Evolutionary conservation across 2,329 filamentous ascomycete genomes (phyloP).

Genomic region (Sporothrix dimorphospora): DNA sequence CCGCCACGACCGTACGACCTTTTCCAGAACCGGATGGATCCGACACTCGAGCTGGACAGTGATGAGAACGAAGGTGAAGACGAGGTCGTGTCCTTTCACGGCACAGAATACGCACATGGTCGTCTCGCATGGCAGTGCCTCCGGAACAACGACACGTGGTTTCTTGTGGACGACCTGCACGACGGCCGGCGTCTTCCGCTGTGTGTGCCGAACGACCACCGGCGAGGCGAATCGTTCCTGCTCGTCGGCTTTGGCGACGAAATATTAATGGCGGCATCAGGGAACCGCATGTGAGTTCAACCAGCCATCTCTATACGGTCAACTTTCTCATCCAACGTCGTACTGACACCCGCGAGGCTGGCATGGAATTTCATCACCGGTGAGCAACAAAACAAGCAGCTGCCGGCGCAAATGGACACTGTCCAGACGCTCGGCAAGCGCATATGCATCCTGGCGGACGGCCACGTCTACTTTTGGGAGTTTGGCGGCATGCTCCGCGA

Average conservation of each 20-base stretch:
- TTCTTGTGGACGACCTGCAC: slow-evolving; percentile 33
- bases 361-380: slow-evolving; percentile 32
- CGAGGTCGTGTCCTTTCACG: not conserved
- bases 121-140: slow-evolving; percentile 31
- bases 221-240: slow-evolving; percentile 26
- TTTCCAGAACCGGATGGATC: not conserved
- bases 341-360: slow-evolving; percentile 15
- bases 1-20: not conserved
- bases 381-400: slow-evolving; percentile 19
- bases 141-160: not conserved
- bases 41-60: not conserved
- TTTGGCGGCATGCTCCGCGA: slow-evolving; percentile 27
- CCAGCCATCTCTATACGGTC: not conserved
- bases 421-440: slow-evolving; percentile 30
- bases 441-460: slow-evolving; percentile 28
- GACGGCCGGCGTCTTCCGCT: slow-evolving; percentile 21
- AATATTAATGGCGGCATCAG: slow-evolving; percentile 25
- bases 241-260: slow-evolving; percentile 29
- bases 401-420: slow-evolving; percentile 29
- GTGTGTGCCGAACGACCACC: slow-evolving; percentile 1
- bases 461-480: slow-evolving; percentile 29
- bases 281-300: slow-evolving; percentile 25
- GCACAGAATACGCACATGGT: slow-evolving; percentile 31
- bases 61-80: not conserved
- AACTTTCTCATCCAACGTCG: too few relatives aligned